Evolutionary conservation across 2,329 filamentous ascomycete species (phyloP).

Genomic region (Botryosphaeria agaves): DNA sequence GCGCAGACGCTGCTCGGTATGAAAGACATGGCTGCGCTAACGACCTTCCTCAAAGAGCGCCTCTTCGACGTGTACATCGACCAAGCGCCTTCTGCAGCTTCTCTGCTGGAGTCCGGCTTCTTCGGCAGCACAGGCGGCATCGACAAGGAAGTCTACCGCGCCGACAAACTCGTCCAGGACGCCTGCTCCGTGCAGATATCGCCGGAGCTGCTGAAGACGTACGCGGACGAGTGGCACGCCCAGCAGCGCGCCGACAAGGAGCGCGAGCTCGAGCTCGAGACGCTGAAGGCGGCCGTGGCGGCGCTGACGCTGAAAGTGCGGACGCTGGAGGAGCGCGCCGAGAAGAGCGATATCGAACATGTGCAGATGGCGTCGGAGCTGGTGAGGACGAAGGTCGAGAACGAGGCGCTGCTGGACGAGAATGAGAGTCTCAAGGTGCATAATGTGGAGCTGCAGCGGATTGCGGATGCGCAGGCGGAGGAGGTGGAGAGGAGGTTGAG

Average conservation of each 20-base stretch:
- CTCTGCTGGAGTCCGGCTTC: constrained; percentile 89
- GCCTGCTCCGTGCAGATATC: constrained; percentile 79
- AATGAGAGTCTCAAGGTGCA: constrained; percentile 79
- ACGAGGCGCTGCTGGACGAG: constrained; percentile 73
- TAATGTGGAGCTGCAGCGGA: constrained; percentile 65
- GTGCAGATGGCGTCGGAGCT: constrained; percentile 81
- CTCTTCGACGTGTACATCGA: constrained; percentile 97
- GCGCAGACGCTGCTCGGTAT: constrained; percentile 58
- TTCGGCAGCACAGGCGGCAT: constrained; percentile 82
- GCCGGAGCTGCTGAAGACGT: constrained; percentile 62
- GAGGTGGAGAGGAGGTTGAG: constrained; percentile 73
- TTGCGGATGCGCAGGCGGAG: constrained; percentile 77
- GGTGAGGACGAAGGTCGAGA: constrained; percentile 83
- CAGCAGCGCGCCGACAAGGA: constrained; percentile 69
- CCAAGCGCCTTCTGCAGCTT: constrained; percentile 77
- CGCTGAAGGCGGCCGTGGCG: constrained; percentile 47
- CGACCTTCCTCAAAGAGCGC: constrained; percentile 80
- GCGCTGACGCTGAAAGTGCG: constrained; percentile 62
- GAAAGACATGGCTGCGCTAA: constrained; percentile 81
- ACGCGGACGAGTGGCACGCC: constrained; percentile 83
- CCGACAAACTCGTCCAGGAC: constrained; percentile 83
- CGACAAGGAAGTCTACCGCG: constrained; percentile 91
- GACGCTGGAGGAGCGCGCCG: constrained; percentile 69
- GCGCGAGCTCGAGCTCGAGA: constrained; percentile 64
- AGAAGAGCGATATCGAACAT: constrained; percentile 80